phyloP scores from a whole-genome alignment of 192 early-diverging fungal species.

The Mortierella antarctica region DNA sequence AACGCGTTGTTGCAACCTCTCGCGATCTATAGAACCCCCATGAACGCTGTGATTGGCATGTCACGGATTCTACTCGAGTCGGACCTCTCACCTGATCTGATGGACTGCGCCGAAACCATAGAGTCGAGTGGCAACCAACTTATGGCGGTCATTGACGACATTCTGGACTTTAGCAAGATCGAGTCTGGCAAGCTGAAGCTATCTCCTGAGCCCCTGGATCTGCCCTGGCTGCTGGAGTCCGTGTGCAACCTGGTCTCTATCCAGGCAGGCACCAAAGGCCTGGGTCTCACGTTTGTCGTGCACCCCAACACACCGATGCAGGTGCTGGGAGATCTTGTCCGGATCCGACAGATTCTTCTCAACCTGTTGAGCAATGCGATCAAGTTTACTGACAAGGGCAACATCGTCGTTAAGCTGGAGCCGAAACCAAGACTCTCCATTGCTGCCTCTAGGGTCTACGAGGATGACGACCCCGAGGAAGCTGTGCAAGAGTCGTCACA shows the following conservation, averaged over 20 bases:
- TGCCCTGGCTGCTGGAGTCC: conserved; percentile 57
- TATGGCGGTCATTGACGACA: conserved; percentile 76
- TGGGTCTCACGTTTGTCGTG: conserved; percentile 48
- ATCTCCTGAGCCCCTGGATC: conserved; percentile 69
- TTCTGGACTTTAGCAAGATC: conserved; percentile 83
- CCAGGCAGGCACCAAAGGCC: conserved; percentile 36
- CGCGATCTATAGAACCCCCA: conserved; percentile 69
- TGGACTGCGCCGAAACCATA: conserved; percentile 66
- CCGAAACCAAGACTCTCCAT: conserved; percentile 30
- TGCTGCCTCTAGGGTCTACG: conserved; percentile 27
- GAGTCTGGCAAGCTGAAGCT: conserved; percentile 82
- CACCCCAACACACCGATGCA: conserved; percentile 52
- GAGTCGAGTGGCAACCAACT: conserved; percentile 54
- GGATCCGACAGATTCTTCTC: conserved; percentile 64
- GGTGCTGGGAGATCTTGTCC: conserved; percentile 62
- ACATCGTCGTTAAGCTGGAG: conserved; percentile 52
- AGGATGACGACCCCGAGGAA: conserved; percentile 29
- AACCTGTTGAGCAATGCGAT: conserved; percentile 68
- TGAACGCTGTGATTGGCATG: conserved; percentile 83
- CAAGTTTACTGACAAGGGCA: conserved; percentile 62
- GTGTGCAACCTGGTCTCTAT: conserved; percentile 52
- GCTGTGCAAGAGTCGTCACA: conserved; percentile 13
- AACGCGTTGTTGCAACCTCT: not conserved
- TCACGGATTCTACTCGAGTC: conserved; percentile 75
- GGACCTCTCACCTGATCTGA: conserved; percentile 74